Percentiles rank a stretch among this genome's conserved stretches.
Evolutionary conservation across 2,329 filamentous ascomycete species (phyloP).

Genomic region (Stachybotrys elegans): DNA sequence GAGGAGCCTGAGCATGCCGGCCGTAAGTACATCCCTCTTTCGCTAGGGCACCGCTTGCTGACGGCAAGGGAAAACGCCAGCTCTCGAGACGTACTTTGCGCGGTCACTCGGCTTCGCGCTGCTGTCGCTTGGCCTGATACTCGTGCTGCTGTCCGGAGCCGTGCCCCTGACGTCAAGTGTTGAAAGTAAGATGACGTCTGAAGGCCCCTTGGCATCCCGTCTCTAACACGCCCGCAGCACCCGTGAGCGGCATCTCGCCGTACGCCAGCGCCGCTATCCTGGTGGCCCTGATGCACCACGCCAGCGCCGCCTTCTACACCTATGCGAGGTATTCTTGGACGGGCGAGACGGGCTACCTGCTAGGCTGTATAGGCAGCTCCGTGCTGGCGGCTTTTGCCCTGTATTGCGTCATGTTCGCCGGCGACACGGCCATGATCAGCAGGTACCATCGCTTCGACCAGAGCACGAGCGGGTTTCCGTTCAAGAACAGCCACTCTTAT

Average conservation of each 20-base stretch:
- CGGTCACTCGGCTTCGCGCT: slow-evolving; percentile 65
- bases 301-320: slow-evolving; percentile 55
- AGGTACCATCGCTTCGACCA: slow-evolving; percentile 31
- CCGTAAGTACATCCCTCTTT: slow-evolving; percentile 19
- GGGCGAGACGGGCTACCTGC: slow-evolving; percentile 51
- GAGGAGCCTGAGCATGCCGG: slow-evolving; percentile 23
- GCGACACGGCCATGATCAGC: slow-evolving; percentile 30
- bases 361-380: slow-evolving; percentile 55
- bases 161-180: slow-evolving; percentile 56
- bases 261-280: slow-evolving; percentile 63
- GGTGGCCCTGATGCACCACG: slow-evolving; percentile 63
- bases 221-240: slow-evolving; percentile 10
- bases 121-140: slow-evolving; percentile 57
- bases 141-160: slow-evolving; percentile 65
- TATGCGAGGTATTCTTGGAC: slow-evolving; percentile 61
- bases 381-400: slow-evolving; percentile 51
- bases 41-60: too few species aligned
- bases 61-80: slow-evolving; percentile 18
- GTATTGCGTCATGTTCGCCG: slow-evolving; percentile 30
- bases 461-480: slow-evolving; percentile 33
- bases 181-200: slow-evolving; percentile 25
- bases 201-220: background rate
- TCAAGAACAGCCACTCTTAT: slow-evolving; percentile 31
- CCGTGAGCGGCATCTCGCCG: slow-evolving; percentile 45
- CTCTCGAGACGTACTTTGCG: slow-evolving; percentile 67